A percentile compares a stretch with the other conserved stretches of the same genome.
Conservation (phyloP, 345 rosid genomes). For the Citrus sp. region DNA sequence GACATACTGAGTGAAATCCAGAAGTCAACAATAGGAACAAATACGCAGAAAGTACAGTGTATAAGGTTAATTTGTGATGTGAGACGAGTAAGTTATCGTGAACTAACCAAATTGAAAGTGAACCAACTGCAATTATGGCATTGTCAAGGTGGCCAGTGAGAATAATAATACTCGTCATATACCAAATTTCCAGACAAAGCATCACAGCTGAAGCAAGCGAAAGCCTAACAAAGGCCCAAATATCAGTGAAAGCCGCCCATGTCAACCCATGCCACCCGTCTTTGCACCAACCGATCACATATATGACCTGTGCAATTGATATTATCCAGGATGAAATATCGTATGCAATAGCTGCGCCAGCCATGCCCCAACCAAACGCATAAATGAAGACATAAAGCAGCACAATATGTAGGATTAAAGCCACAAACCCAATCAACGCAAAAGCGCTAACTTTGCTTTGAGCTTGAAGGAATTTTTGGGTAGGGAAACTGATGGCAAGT, state of each 20-base stretch:
- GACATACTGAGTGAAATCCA: background rate
- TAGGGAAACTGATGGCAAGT: constrained; percentile 56
- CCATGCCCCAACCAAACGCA: constrained; percentile 41
- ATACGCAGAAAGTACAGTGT: background rate
- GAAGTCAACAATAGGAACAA: background rate
- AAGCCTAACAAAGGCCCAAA: constrained; percentile 73
- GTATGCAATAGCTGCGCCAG: constrained; percentile 70
- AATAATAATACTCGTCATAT: constrained; percentile 70
- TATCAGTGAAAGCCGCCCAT: constrained; percentile 54
- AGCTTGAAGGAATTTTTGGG: constrained; percentile 74
- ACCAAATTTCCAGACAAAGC: constrained; percentile 86
- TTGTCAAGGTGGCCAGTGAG: constrained; percentile 69
- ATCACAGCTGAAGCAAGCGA: constrained; percentile 78
- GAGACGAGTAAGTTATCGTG: background rate
- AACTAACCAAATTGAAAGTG: constrained; percentile 80
- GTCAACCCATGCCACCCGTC: constrained; percentile 76
- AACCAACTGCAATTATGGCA: constrained; percentile 66
- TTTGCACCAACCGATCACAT: constrained; percentile 53
- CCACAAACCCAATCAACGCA: constrained; percentile 55
- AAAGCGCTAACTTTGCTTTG: constrained; percentile 61
- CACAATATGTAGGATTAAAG: constrained; percentile 35
- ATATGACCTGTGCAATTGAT: constrained; percentile 42
- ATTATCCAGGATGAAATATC: constrained; percentile 49
- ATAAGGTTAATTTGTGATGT: too few relatives aligned
- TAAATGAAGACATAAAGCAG: constrained; percentile 48